A percentile compares a stretch with the other conserved stretches of the same genome.
phyloP scores from a whole-genome alignment of 768 basidiomycete genomes.

The Chalciporus sphaerocephalus region DNA sequence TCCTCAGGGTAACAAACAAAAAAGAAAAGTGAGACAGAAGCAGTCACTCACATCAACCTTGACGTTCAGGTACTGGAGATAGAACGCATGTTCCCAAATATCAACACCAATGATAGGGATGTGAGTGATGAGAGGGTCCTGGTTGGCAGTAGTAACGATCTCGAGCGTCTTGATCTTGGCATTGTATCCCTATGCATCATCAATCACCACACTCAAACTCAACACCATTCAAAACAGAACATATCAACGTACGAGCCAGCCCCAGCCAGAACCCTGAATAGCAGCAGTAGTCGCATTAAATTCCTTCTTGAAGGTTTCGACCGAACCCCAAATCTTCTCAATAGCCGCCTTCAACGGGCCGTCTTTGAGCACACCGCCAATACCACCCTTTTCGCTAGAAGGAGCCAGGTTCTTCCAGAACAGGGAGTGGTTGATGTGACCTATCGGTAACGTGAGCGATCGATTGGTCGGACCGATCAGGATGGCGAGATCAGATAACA shows the following conservation, averaged over 20 bases:
- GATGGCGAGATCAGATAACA: not conserved
- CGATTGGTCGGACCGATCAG: not conserved
- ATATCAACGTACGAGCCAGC: conserved; percentile 75
- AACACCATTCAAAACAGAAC: not conserved
- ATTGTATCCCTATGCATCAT: conserved; percentile 59
- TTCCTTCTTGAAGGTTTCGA: conserved; percentile 71
- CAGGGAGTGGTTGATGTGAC: conserved; percentile 91
- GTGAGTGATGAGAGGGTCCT: conserved; percentile 81
- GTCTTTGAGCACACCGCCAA: conserved; percentile 53
- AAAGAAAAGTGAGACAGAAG: too few relatives aligned
- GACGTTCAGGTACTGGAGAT: conserved; percentile 94
- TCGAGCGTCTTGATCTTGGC: conserved; percentile 66
- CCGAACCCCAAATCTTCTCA: conserved; percentile 54
- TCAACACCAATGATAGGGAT: conserved; percentile 88
- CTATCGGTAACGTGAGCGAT: conserved; percentile 30
- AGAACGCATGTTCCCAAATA: conserved; percentile 96
- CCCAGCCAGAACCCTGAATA: conserved; percentile 95
- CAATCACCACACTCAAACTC: not conserved
- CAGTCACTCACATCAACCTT: conserved; percentile 89
- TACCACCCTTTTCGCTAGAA: conserved; percentile 48
- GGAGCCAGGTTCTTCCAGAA: conserved; percentile 96
- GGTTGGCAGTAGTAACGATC: conserved; percentile 89
- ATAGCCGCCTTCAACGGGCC: conserved; percentile 71
- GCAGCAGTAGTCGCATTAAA: conserved; percentile 82
- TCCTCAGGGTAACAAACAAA: too few relatives aligned